These are phyloP conservation scores for Tetraselmis striata DNA, from an alignment of 139 green algal genomes.

Conservation along the genomic window DNA sequence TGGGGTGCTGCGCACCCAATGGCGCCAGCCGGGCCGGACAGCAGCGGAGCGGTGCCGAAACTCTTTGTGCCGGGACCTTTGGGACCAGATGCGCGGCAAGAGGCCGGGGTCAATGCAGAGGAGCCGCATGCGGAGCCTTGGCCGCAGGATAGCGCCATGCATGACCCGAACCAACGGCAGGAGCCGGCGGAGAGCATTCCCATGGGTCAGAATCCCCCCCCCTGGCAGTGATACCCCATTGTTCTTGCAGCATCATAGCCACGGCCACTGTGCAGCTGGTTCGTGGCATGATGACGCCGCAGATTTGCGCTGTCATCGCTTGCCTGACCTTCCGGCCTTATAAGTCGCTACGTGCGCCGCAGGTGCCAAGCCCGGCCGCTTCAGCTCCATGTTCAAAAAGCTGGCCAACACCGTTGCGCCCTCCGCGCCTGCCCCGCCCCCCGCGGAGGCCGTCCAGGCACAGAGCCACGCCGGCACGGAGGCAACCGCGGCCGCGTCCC, in stretches of 20 bases:
- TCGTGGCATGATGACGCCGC: not conserved
- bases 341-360: not conserved
- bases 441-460: not conserved
- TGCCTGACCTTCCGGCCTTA: too few species aligned
- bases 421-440: not conserved
- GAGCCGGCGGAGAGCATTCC: not conserved
- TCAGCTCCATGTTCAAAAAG: not conserved
- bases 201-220: not conserved
- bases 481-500: too few species aligned
- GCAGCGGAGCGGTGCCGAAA: too few species aligned
- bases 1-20: not conserved
- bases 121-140: not conserved
- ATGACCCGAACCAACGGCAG: not conserved
- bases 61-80: not conserved
- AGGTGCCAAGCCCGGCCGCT: not conserved
- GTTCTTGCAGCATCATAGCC: not conserved
- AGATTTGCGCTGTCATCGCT: not conserved
- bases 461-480: not conserved
- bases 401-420: not conserved
- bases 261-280: not conserved
- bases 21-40: not conserved
- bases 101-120: too few species aligned
- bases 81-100: not conserved
- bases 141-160: not conserved
- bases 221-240: not conserved